These are phyloP conservation scores for Colletotrichum salicis DNA, from an alignment of 2,329 filamentous ascomycete species.

Conservation along the genomic window DNA sequence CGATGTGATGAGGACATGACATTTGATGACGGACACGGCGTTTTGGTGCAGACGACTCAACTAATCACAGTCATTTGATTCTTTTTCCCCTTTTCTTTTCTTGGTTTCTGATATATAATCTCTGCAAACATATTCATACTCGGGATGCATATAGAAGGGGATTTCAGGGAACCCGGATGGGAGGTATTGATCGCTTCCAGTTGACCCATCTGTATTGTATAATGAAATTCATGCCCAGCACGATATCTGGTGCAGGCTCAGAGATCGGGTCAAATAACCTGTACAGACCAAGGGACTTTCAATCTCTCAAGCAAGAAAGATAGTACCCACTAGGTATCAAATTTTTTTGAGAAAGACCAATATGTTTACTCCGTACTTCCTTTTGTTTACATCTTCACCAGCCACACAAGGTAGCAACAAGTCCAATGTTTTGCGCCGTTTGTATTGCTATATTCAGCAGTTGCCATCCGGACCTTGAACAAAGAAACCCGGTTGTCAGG, in stretches of 20 bases:
- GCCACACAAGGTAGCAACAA: background rate
- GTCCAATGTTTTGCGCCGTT: background rate
- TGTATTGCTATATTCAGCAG: background rate
- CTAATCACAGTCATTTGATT: conserved; percentile 33
- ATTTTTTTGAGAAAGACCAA: background rate
- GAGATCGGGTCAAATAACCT: background rate
- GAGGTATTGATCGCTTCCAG: conserved; percentile 8
- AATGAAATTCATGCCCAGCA: conserved; percentile 21
- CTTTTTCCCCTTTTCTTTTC: conserved; percentile 12
- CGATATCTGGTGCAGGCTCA: conserved; percentile 8
- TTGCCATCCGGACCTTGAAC: background rate
- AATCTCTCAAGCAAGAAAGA: background rate
- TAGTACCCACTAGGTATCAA: background rate
- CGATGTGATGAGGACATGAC: conserved; percentile 50
- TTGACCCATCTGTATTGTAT: conserved; percentile 21
- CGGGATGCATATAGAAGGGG: conserved; percentile 28
- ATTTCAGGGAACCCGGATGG: background rate
- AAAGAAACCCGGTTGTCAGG: conserved; percentile 17
- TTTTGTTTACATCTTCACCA: conserved; percentile 9
- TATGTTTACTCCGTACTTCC: conserved; percentile 17
- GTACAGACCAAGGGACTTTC: conserved; percentile 8
- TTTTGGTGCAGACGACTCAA: conserved; percentile 21
- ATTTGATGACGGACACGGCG: conserved; percentile 33
- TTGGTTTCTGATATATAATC: conserved; percentile 17
- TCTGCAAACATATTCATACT: conserved; percentile 9